Evolutionary conservation across 176 grass and related monocot genomes (phyloP).

Genomic region (Musa troglodytarum): DNA sequence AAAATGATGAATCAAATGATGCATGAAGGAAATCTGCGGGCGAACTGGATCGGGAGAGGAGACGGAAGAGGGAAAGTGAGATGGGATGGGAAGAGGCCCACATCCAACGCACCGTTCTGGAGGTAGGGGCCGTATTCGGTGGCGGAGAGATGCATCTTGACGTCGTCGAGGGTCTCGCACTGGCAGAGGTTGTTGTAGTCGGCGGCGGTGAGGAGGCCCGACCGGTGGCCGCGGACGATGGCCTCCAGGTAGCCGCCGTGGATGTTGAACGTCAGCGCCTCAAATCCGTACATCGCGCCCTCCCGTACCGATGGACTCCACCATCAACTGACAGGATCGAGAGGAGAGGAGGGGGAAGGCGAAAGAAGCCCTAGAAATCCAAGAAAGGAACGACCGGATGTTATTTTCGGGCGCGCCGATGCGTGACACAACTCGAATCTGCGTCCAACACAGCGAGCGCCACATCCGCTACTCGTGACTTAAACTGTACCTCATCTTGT

Average conservation of each 20-base stretch:
- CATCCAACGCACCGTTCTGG: conserved; percentile 60
- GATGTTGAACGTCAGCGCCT: conserved; percentile 94
- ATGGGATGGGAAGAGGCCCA: neutral
- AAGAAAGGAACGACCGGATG: neutral
- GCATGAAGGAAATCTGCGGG: no score
- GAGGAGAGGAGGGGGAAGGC: neutral
- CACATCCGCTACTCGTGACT: no score
- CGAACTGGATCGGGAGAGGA: neutral
- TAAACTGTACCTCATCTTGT: no score
- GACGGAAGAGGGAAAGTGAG: neutral
- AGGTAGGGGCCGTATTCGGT: conserved; percentile 90
- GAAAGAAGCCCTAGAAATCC: neutral
- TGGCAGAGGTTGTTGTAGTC: conserved; percentile 99
- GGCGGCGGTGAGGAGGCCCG: conserved; percentile 74
- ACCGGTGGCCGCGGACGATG: conserved; percentile 82
- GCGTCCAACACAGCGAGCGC: no score
- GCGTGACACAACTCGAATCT: no score
- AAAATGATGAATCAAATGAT: neutral
- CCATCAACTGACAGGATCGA: neutral
- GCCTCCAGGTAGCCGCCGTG: conserved; percentile 92
- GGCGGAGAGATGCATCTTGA: conserved; percentile 97
- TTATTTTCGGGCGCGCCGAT: no score
- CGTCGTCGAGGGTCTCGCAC: conserved; percentile 94
- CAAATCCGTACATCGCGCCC: conserved; percentile 73
- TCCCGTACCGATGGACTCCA: conserved; percentile 1